A percentile compares a stretch with the other conserved stretches of the same genome.
These are phyloP conservation scores for Fraxinus paxiana DNA, from an alignment of 305 asterid genomes.

Conservation along the genomic window DNA sequence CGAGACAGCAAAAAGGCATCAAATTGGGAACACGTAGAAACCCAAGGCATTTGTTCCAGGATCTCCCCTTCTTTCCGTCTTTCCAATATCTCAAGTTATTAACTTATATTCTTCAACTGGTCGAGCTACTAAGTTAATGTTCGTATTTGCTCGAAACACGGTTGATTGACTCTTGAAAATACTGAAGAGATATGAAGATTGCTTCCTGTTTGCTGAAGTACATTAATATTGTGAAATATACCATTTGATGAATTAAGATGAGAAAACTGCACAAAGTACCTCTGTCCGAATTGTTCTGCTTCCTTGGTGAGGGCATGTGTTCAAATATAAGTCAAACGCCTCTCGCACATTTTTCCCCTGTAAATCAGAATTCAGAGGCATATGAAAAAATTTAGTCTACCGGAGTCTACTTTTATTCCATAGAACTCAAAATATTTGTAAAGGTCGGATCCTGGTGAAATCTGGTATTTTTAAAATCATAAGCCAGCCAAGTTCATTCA, in stretches of 20 bases:
- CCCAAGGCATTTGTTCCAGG: not conserved
- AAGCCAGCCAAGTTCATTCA: not conserved
- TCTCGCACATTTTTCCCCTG: constrained; percentile 71
- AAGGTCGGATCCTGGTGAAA: not conserved
- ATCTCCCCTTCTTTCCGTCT: not conserved
- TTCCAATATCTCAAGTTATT: not conserved
- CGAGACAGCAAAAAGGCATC: not conserved
- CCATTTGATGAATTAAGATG: not conserved
- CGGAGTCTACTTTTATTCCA: not conserved
- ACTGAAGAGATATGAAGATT: constrained; percentile 73
- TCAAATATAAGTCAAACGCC: constrained; percentile 66
- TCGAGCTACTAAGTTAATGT: constrained; percentile 4
- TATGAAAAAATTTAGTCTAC: not conserved
- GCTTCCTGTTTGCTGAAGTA: constrained; percentile 59
- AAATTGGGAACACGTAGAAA: not conserved
- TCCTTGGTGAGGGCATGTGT: constrained; percentile 90
- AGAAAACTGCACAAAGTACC: constrained; percentile 34
- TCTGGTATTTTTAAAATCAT: not conserved
- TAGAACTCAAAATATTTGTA: not conserved
- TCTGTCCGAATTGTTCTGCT: constrained; percentile 94
- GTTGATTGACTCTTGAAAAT: constrained; percentile 81
- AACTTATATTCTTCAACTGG: not conserved
- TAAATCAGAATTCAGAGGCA: not conserved
- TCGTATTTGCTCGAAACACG: constrained; percentile 31
- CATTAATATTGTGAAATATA: not conserved